phyloP scores from a whole-genome alignment of 2,329 filamentous ascomycete genomes.

The Botryotinia calthae region DNA sequence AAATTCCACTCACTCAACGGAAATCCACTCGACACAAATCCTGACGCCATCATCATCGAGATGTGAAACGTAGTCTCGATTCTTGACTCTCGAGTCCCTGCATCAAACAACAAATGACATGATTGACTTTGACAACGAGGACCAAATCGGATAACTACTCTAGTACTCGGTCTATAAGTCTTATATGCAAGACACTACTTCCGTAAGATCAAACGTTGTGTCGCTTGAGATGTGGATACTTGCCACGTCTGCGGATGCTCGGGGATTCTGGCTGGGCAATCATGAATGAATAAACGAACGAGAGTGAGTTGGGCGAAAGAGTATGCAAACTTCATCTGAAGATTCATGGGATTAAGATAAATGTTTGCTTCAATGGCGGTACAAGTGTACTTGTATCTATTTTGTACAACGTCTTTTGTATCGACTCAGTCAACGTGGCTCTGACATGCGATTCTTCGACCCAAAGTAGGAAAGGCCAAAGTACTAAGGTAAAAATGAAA shows the following conservation, averaged over 20 bases:
- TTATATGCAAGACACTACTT: constrained; percentile 11
- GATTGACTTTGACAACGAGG: constrained; percentile 4
- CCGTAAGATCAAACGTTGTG: constrained; percentile 4
- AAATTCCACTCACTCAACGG: background rate
- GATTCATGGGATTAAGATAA: background rate
- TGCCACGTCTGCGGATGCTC: constrained; percentile 10
- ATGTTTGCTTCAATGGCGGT: background rate
- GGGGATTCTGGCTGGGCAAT: background rate
- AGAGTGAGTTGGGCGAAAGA: background rate
- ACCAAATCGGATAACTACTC: background rate
- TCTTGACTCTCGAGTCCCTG: constrained; percentile 2
- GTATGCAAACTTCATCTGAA: background rate
- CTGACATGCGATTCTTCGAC: background rate
- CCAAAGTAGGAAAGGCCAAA: background rate
- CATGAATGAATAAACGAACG: background rate
- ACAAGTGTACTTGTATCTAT: constrained; percentile 3
- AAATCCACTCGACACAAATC: background rate
- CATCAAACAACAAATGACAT: constrained; percentile 1
- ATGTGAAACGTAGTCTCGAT: constrained; percentile 1
- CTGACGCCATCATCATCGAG: background rate
- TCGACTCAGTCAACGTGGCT: background rate
- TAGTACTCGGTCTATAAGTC: constrained; percentile 12
- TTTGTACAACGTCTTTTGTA: background rate
- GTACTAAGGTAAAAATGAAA: background rate
- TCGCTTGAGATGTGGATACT: constrained; percentile 9